These are phyloP conservation scores for Coix lacrymajobi DNA, from an alignment of 176 grass and related monocot species.

Conservation along the genomic window DNA sequence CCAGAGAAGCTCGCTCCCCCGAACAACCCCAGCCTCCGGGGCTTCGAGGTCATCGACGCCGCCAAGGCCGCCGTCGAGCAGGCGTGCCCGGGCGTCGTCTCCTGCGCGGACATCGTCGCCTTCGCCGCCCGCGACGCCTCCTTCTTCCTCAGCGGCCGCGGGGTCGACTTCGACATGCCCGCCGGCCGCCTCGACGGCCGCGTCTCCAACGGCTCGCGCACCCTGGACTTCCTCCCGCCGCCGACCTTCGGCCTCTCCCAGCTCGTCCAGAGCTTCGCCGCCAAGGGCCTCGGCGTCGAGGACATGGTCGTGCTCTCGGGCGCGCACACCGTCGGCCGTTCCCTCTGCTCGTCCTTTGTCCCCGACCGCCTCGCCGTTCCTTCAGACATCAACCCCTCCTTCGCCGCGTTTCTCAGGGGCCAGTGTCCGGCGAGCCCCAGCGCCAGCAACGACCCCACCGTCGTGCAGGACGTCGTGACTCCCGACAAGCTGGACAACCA, in stretches of 20 bases:
- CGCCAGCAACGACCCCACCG: constrained; percentile 21
- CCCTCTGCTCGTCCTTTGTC: constrained; percentile 45
- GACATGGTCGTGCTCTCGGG: constrained; percentile 49
- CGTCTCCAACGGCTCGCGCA: not conserved
- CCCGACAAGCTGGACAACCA: constrained; percentile 30
- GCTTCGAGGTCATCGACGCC: constrained; percentile 59
- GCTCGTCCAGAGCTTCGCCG: constrained; percentile 4
- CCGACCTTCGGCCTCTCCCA: not conserved
- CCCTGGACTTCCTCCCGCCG: constrained; percentile 15
- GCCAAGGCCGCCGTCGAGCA: constrained; percentile 44
- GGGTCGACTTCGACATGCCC: constrained; percentile 20
- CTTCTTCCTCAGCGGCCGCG: constrained; percentile 3
- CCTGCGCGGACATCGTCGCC: constrained; percentile 50
- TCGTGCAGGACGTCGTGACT: constrained; percentile 19
- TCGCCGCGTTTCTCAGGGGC: not conserved
- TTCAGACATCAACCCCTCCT: not conserved
- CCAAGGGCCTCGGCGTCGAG: constrained; percentile 22
- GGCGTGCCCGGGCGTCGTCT: constrained; percentile 28
- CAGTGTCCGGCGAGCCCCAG: constrained; percentile 7
- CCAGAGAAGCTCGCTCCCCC: constrained; percentile 24
- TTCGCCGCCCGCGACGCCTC: constrained; percentile 44
- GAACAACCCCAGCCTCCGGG: constrained; percentile 50
- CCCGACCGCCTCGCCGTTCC: not conserved
- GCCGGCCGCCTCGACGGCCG: constrained; percentile 41
- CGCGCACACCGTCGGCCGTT: constrained; percentile 33